Evolutionary conservation across 1,284 basidiomycete species (phyloP), one percentile per base, ranked within the genome.

Genomic region (Heterobasidion irregulare): DNA sequence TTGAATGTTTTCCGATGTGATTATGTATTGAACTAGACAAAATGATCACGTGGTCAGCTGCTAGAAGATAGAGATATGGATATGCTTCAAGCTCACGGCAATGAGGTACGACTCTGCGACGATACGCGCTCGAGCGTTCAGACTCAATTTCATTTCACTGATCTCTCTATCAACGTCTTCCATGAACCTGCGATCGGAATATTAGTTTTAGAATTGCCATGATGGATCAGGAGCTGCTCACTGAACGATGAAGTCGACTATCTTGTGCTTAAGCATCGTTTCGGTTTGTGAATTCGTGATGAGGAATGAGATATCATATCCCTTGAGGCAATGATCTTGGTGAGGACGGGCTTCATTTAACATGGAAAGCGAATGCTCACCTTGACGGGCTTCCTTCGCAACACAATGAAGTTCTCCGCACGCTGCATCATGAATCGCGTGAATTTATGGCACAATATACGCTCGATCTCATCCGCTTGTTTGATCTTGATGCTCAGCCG

Each of bases 231-330:
- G 35, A 56, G 43, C 63, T 53, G 58, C 66, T 73, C 47, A 94
- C 89, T 99, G 93, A 63, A 98, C 98, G 72, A 99, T 97, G 73
- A 99, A 99, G 74, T 99, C 97, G 47, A 99, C 97, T 55, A 99
- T 88, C 76, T 98, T 99, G 74, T 99, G 95, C 75, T 99, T 99
- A 63, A 98, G 78, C 94, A 99, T 97, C 2, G 91, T 92, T 69
- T 99, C 96, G 26, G 94, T 84, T 70, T 99, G 94, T 59, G 87
- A 87, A 72, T 98, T 98, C 56, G 97, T 98, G 69, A 99, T 97
- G 60, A 99, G 76, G 80, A 99, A 99, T 6, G 92, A 96, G 62
- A 99, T 99, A 65, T 99, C 97, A 65, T 97, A 99, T 56, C 95
- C 94, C 91, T 96, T 51, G 16, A 38, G 48, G 44, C 53, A 16